Percentiles rank a stretch among this genome's conserved stretches.
These are phyloP conservation scores for Populus alba DNA, from an alignment of 345 rosid species.

Conservation along the genomic window DNA sequence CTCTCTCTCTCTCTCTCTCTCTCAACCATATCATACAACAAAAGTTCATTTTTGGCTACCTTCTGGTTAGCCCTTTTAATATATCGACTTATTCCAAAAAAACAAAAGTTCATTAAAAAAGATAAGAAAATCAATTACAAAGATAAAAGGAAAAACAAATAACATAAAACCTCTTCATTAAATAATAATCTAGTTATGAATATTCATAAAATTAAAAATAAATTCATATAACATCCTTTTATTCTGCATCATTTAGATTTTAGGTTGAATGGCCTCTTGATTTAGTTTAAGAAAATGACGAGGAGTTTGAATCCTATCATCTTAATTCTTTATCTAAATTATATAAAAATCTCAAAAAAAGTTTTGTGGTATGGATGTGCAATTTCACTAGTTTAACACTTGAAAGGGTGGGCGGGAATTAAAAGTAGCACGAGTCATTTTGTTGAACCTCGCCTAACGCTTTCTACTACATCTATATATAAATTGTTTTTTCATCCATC, in stretches of 20 bases:
- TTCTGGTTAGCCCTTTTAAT: too few species aligned
- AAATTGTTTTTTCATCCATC: background rate
- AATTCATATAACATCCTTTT: background rate
- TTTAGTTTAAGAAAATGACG: background rate
- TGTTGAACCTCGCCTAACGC: background rate
- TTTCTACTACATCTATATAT: background rate
- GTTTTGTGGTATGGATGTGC: background rate
- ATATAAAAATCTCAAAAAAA: background rate
- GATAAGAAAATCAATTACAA: too few species aligned
- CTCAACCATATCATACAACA: too few species aligned
- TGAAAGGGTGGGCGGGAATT: background rate
- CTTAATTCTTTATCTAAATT: background rate
- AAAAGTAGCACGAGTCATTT: background rate
- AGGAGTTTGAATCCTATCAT: background rate
- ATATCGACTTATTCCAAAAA: too few species aligned
- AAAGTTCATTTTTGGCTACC: too few species aligned
- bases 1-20: too few species aligned
- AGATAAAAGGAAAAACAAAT: too few species aligned
- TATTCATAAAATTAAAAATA: background rate
- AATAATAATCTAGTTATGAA: background rate
- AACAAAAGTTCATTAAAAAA: too few species aligned
- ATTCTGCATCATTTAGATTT: background rate
- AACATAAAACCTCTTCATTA: background rate
- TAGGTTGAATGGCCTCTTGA: background rate
- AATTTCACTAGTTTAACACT: background rate